A percentile compares a stretch with the other conserved stretches of the same genome.
phyloP scores from a whole-genome alignment of 2,329 filamentous ascomycete species.

The Pseudocercospora ulei region DNA sequence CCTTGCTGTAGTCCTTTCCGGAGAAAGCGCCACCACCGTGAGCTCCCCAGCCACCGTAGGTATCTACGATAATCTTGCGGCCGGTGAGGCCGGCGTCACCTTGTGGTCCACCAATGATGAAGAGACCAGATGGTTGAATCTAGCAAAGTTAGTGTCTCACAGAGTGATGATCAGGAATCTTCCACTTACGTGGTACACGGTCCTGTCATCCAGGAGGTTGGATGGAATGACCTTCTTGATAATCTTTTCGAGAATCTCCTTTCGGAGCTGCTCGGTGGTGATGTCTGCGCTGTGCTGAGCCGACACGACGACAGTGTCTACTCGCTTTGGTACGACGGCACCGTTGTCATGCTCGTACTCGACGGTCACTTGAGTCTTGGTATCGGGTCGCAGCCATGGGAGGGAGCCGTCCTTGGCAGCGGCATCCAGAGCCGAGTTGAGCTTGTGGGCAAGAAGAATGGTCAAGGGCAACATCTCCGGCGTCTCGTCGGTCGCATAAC shows the following conservation, averaged over 20 bases:
- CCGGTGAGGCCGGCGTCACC: slow-evolving; percentile 97
- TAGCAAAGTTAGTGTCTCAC: slow-evolving; percentile 28
- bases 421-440: slow-evolving; percentile 87
- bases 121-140: slow-evolving; percentile 95
- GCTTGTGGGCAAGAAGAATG: slow-evolving; percentile 87
- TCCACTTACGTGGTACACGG: slow-evolving; percentile 76
- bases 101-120: slow-evolving; percentile 98
- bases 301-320: slow-evolving; percentile 93
- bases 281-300: slow-evolving; percentile 87
- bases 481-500: slow-evolving; percentile 98
- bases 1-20: slow-evolving; percentile 99
- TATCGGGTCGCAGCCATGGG: slow-evolving; percentile 93
- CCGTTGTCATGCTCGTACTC: slow-evolving; percentile 97
- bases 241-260: slow-evolving; percentile 95
- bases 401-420: slow-evolving; percentile 79
- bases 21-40: slow-evolving; percentile 99
- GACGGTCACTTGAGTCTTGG: slow-evolving; percentile 98
- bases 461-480: slow-evolving; percentile 94
- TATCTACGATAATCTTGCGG: slow-evolving; percentile 99
- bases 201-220: slow-evolving; percentile 84
- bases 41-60: slow-evolving; percentile 98
- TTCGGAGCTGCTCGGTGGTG: slow-evolving; percentile 80
- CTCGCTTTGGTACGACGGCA: slow-evolving; percentile 81
- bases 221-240: slow-evolving; percentile 88
- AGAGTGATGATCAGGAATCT: background rate